Conservation (phyloP, 352 stramenopile species). For the Pythium diclinum region DNA sequence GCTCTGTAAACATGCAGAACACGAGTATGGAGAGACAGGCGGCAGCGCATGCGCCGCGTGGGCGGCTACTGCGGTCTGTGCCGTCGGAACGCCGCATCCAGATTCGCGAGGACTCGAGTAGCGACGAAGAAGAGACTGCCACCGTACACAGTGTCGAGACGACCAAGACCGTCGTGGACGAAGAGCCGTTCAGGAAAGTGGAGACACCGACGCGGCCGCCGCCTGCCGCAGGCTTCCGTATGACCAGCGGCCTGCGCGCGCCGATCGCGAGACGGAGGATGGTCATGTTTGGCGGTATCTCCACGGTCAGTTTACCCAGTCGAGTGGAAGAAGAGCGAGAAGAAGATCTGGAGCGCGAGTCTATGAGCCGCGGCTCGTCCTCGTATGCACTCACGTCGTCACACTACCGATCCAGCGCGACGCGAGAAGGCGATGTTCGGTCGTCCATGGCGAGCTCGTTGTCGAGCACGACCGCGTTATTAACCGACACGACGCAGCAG, state of each 20-base stretch:
- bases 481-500: conserved; percentile 27
- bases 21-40: neutral
- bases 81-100: conserved; percentile 28
- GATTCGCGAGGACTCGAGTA: conserved; percentile 12
- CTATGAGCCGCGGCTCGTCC: conserved; percentile 12
- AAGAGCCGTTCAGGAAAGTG: conserved; percentile 22
- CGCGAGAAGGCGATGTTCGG: conserved; percentile 25
- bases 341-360: conserved; percentile 12
- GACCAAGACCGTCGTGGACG: neutral
- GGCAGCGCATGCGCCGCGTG: neutral
- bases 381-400: conserved; percentile 10
- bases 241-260: conserved; percentile 14
- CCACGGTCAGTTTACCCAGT: conserved; percentile 19
- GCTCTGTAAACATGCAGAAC: neutral
- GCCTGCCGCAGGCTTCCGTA: conserved; percentile 6
- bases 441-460: conserved; percentile 39
- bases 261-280: conserved; percentile 17
- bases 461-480: conserved; percentile 21
- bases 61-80: conserved; percentile 6
- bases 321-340: conserved; percentile 30
- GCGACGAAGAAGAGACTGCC: conserved; percentile 6
- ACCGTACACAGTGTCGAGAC: neutral
- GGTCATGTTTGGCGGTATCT: conserved; percentile 29
- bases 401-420: conserved; percentile 1
- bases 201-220: conserved; percentile 19